Evolutionary conservation across 1,284 basidiomycete species (phyloP), one percentile per base, ranked within the genome.

Genomic region (Pseudozyma pruni): DNA sequence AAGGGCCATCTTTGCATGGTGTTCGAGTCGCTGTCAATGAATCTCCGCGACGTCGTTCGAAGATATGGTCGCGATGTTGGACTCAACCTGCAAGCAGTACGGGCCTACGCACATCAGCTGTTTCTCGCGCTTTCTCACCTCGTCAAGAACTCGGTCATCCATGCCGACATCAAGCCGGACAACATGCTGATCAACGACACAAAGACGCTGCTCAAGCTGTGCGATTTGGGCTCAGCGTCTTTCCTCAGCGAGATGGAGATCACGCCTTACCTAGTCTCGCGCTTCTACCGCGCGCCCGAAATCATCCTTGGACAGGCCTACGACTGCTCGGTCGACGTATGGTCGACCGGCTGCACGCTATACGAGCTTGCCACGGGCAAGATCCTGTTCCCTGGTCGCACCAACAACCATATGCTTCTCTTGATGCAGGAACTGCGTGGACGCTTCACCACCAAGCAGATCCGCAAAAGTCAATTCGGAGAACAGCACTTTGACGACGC

Each of bases 61-160:
- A 89, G 94, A n/a, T 98, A 98, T 81, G 96, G 96, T 51, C 98
- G 98, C 83, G 94, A 98, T 75, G 90, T 99, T 47, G 96, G 96
- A 7, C 86, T 99, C 40, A 98, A 98, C 80, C 90, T 98, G 81
- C 88, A 90, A 71, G 96, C 96, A 29, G 96, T 99, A n/a, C 88
- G 94, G 63, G 93, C 95, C 6, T 99, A 99, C 81, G 90, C 94
- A 31, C 93, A 97, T 76, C 96, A 99, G 81, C 89, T 98, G 60
- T 94, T 99, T 83, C 86, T 97, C 37, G 88, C 93, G 16, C 85
- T 98, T 61, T 89, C 90, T 71, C 86, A 95, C 45, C 85, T 98
- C 79, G 88, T 89, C 70, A 97, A 97, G 84, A 88, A 89, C 66
- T 92, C 91, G 69, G 88, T 98, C 59, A 96, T 98, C 87, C 96